Evolutionary conservation across 2,329 filamentous ascomycete genomes (phyloP).

Genomic region (Fusarium acutatum): DNA sequence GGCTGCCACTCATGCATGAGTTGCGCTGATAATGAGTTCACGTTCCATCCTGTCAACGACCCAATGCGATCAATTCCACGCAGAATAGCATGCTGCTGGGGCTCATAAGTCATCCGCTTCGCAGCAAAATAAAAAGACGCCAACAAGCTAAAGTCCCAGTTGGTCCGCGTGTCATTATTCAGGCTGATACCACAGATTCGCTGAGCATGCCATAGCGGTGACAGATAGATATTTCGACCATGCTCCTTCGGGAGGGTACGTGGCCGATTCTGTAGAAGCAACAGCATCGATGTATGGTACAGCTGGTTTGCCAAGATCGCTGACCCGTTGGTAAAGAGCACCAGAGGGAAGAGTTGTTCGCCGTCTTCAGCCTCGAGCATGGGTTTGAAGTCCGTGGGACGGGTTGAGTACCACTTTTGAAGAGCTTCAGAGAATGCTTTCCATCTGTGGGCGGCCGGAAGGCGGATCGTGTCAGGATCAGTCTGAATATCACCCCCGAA

Average conservation of each 20-base stretch:
- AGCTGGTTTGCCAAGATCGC: constrained; percentile 62
- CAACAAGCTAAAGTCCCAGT: constrained; percentile 59
- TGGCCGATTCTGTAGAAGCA: constrained; percentile 61
- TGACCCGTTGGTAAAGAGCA: constrained; percentile 51
- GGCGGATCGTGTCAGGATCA: constrained; percentile 13
- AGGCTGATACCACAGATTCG: constrained; percentile 59
- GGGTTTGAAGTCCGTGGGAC: constrained; percentile 45
- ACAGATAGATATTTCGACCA: constrained; percentile 47
- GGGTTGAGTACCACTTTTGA: constrained; percentile 45
- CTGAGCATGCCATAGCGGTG: constrained; percentile 58
- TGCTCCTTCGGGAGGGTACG: constrained; percentile 49
- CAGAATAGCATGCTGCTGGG: constrained; percentile 55
- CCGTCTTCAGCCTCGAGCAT: constrained; percentile 46
- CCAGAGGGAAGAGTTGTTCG: constrained; percentile 45
- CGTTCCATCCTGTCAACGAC: constrained; percentile 53
- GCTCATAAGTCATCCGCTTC: constrained; percentile 57
- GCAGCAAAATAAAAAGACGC: constrained; percentile 56
- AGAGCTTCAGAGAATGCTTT: constrained; percentile 44
- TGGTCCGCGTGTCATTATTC: constrained; percentile 54
- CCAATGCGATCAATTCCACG: constrained; percentile 50
- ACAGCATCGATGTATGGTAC: constrained; percentile 63
- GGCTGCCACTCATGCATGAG: constrained; percentile 43
- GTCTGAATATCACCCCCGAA: constrained; percentile 23
- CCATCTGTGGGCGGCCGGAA: constrained; percentile 42
- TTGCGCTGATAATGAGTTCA: constrained; percentile 36